Evolutionary conservation across 1,284 basidiomycete species (phyloP).

Genomic region (Meira miltonrushii): DNA sequence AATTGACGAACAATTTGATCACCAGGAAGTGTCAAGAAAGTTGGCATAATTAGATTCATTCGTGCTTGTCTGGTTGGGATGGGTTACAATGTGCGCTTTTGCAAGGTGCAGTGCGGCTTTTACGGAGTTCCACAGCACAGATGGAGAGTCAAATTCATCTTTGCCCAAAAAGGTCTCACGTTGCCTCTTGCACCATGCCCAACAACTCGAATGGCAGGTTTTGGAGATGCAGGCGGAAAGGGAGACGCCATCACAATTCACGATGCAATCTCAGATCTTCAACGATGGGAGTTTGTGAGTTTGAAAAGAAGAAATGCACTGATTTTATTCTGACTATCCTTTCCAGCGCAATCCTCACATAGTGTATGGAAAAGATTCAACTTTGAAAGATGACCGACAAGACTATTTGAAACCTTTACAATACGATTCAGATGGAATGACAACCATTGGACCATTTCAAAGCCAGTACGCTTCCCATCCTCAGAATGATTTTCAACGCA

Average conservation of each 20-base stretch:
- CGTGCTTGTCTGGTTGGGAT: background rate
- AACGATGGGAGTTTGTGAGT: background rate
- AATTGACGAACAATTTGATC: too few relatives aligned
- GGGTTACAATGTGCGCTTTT: background rate
- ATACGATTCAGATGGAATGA: background rate
- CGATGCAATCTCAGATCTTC: slow-evolving; percentile 5
- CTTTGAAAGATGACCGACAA: background rate
- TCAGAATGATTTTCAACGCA: background rate
- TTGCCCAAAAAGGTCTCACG: background rate
- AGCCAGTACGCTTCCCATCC: background rate
- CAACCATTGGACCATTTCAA: background rate
- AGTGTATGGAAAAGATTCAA: background rate
- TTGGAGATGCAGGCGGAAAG: too few relatives aligned
- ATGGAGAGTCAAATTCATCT: background rate
- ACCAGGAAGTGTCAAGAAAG: background rate
- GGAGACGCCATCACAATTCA: background rate
- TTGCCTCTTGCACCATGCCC: background rate
- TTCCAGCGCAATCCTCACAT: background rate
- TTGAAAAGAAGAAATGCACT: background rate
- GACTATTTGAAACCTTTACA: background rate
- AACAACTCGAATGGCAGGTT: background rate
- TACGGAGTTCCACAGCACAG: slow-evolving; percentile 2
- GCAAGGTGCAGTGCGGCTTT: background rate
- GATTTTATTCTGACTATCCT: background rate
- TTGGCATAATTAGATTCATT: background rate